Percentiles rank a stretch among this genome's conserved stretches.
Evolutionary conservation across 805 yeast species (phyloP).

Genomic region (Candida nitratophila): DNA sequence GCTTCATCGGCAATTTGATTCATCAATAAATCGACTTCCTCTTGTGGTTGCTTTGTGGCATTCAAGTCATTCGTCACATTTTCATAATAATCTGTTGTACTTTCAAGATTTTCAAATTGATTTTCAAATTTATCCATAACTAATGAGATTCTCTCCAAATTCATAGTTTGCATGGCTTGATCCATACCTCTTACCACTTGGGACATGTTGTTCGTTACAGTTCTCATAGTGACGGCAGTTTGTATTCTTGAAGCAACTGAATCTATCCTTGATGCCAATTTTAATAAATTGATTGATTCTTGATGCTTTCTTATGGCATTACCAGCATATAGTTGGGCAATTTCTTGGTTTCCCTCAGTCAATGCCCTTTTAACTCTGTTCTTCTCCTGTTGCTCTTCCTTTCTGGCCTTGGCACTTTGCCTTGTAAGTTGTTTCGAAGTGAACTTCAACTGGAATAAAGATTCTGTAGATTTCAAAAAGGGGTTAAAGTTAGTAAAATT

Average conservation of each 20-base stretch:
- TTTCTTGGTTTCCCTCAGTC: conserved; percentile 79
- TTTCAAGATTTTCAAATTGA: conserved; percentile 94
- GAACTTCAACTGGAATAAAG: conserved; percentile 66
- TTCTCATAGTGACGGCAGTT: conserved; percentile 96
- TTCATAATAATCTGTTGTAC: conserved; percentile 89
- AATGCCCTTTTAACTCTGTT: conserved; percentile 86
- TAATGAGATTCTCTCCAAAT: conserved; percentile 82
- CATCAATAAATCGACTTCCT: conserved; percentile 86
- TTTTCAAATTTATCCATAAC: conserved; percentile 96
- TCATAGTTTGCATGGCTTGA: conserved; percentile 91
- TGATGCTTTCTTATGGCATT: conserved; percentile 90
- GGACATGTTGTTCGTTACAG: conserved; percentile 91
- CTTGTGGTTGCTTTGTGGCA: conserved; percentile 89
- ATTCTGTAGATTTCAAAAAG: too few species aligned
- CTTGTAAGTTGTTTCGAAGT: conserved; percentile 89
- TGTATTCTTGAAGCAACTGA: conserved; percentile 95
- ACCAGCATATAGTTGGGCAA: conserved; percentile 90
- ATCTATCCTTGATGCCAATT: conserved; percentile 85
- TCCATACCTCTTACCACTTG: conserved; percentile 95
- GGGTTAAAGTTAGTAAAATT: not conserved
- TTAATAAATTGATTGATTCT: conserved; percentile 73
- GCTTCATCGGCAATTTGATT: conserved; percentile 96
- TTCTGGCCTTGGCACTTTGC: conserved; percentile 86
- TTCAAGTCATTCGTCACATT: conserved; percentile 82
- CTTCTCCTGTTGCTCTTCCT: conserved; percentile 83